Conservation (phyloP, 768 basidiomycete species). For the Holtermannia corniformis region DNA sequence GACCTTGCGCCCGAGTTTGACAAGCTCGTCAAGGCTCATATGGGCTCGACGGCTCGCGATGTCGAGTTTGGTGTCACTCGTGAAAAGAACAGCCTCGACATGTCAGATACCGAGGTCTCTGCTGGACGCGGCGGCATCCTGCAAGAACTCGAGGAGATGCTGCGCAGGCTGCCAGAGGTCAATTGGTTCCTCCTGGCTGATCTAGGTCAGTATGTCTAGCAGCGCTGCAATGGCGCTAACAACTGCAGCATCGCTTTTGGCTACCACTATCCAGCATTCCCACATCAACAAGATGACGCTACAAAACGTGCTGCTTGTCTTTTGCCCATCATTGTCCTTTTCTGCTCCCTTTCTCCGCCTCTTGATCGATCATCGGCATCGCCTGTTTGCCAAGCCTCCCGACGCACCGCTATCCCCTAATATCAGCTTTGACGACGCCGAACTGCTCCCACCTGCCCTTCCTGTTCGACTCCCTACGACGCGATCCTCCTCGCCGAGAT, state of each 20-base stretch:
- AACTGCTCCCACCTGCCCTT: slow-evolving; percentile 7
- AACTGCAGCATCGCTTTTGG: slow-evolving; percentile 48
- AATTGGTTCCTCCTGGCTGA: slow-evolving; percentile 78
- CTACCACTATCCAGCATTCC: slow-evolving; percentile 57
- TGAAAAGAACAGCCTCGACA: neutral
- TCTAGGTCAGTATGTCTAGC: slow-evolving; percentile 49
- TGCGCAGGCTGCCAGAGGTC: slow-evolving; percentile 62
- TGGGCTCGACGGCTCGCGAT: slow-evolving; percentile 7
- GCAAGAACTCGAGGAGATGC: slow-evolving; percentile 54
- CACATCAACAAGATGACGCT: slow-evolving; percentile 85
- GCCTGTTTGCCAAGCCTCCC: slow-evolving; percentile 27
- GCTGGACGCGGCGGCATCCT: slow-evolving; percentile 44
- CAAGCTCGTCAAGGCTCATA: slow-evolving; percentile 4
- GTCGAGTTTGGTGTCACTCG: slow-evolving; percentile 10
- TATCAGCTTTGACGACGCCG: slow-evolving; percentile 26
- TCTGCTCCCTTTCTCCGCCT: slow-evolving; percentile 30
- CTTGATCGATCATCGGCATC: slow-evolving; percentile 20
- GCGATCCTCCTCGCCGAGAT: neutral
- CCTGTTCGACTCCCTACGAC: neutral
- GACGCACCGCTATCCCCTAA: slow-evolving; percentile 1
- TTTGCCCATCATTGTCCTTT: slow-evolving; percentile 55
- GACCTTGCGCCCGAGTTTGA: slow-evolving; percentile 59
- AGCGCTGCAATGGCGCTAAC: neutral
- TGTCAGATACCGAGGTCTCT: slow-evolving; percentile 7
- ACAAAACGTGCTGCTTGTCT: slow-evolving; percentile 74